Evolutionary conservation across 306 rosid species (phyloP), one percentile per base, ranked within the genome.

Genomic region (Pyrus bretschneideri): DNA sequence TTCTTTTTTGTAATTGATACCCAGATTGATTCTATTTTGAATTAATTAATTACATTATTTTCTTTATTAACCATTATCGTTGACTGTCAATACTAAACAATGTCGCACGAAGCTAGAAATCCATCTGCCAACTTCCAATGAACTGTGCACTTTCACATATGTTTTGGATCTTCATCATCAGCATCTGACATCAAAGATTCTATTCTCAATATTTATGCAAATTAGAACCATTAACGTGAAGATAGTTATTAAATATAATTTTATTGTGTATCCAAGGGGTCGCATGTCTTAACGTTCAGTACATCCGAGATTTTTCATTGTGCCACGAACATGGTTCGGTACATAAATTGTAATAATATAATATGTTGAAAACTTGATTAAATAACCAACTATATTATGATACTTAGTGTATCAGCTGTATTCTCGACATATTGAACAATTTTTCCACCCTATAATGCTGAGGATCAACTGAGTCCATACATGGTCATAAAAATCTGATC

Each of bases 401-500:
- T 38, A 38, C 2, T 38, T 38, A 5, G 42, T 38, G 10, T 38
- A 38, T 38, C 10, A 2, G 42, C 0, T 38, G 42, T 38, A 38
- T 38, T 38, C 42, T 38, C 10, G 10, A 0, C 42, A 38, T 9
- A 38, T 38, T 38, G 9, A 38, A 38, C 42, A 38, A 38, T 38
- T 38, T 35, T 38, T 51, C 21, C 21, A 9, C 6, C 11, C 45
- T 42, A 42, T 42, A 42, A 8, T 57, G 62, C 62, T 21, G 14
- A 57, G 62, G 29, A 49, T 42, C 45, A 42, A 61, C 14, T 61
- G 66, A 27, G 31, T 14, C 35, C 38, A 42, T 35, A 75, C 54
- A 67, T 69, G 67, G 25, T 30, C 69, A 33, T 80, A 75, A 46
- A 45, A 80, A 31, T 51, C 21, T 51, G 55, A 51, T 51, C 42